Percentiles rank a stretch among this genome's conserved stretches.
phyloP scores from a whole-genome alignment of 352 stramenopile species.

The Pythium plurisporium region DNA sequence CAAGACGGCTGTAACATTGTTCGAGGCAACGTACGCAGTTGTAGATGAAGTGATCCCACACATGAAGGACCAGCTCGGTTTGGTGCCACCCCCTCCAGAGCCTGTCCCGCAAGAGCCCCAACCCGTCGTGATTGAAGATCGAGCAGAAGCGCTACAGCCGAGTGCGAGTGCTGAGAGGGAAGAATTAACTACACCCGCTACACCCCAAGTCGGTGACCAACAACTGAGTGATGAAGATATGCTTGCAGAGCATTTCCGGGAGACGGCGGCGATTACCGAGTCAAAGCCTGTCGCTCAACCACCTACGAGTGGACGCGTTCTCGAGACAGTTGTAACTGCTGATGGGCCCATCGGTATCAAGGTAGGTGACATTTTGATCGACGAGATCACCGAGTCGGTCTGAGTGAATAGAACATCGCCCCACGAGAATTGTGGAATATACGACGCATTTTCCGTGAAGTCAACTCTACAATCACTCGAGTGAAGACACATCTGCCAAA shows the following conservation, averaged over 20 bases:
- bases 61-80: slow-evolving; percentile 68
- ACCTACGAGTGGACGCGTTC: neutral
- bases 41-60: slow-evolving; percentile 74
- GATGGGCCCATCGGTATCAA: slow-evolving; percentile 15
- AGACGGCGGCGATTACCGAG: neutral
- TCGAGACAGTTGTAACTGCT: slow-evolving; percentile 6
- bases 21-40: slow-evolving; percentile 64
- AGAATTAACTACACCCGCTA: neutral
- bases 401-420: too few species aligned
- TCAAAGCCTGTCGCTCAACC: neutral
- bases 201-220: too few species aligned
- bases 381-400: slow-evolving; percentile 29
- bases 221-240: neutral
- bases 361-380: slow-evolving; percentile 15
- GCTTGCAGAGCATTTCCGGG: slow-evolving; percentile 2
- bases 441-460: too few species aligned
- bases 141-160: too few species aligned
- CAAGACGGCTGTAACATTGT: slow-evolving; percentile 32
- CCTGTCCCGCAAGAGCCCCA: slow-evolving; percentile 13
- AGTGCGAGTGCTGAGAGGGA: neutral
- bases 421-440: too few species aligned
- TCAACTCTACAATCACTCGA: too few species aligned
- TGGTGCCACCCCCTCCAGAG: slow-evolving; percentile 33
- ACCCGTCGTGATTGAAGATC: slow-evolving; percentile 19
- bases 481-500: too few species aligned